Evolutionary conservation across 345 rosid species (phyloP), one percentile per base, ranked within the genome.

Genomic region (Rhizophora mangle): DNA sequence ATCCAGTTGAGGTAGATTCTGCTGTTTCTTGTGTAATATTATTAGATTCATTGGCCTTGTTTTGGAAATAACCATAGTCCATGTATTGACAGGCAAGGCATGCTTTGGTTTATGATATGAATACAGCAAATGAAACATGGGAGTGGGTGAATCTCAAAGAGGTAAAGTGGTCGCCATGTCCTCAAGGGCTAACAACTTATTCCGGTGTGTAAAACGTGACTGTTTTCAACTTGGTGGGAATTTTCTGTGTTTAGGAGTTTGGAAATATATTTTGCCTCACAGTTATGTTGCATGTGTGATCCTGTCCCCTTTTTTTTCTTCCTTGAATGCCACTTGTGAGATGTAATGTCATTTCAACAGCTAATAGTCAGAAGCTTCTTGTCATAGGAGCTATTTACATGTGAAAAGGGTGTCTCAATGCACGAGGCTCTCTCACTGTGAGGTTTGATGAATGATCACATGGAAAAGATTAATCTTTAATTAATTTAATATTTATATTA

Each of bases 111-210:
- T 95, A 95, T 82, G 99, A 90, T 74, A 87, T 87, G 15, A 81
- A 83, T 74, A 84, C 98, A 16, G 79, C 76, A 24, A 76, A 82
- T 72, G 97, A 92, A 88, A 88, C 97, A 10, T 89, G 91, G 94
- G 98, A 95, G 79, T 92, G 96, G 98, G 96, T 95, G 76, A 83
- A 95, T 84, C 97, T 92, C 74, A 92, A 89, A 88, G 98, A 92
- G 97, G 99, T 92, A 86, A 74, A 59, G 64, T 65, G 47, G 22
- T 62, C 72, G 58, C 32, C 57, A 11, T 20, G 66, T 30, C 58
- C 20, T 65, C 30, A 59, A 55, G 36, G 37, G n/a, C 57, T 70
- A 61, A 55, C 18, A 31, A 26, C 8, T 37, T 26, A 60, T 21
- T 67, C 63, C 39, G 61, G 27, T 56, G 34, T 39, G 37, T 54